phyloP scores from a whole-genome alignment of 257 asterid genomes.

The Mitragyna speciosa region DNA sequence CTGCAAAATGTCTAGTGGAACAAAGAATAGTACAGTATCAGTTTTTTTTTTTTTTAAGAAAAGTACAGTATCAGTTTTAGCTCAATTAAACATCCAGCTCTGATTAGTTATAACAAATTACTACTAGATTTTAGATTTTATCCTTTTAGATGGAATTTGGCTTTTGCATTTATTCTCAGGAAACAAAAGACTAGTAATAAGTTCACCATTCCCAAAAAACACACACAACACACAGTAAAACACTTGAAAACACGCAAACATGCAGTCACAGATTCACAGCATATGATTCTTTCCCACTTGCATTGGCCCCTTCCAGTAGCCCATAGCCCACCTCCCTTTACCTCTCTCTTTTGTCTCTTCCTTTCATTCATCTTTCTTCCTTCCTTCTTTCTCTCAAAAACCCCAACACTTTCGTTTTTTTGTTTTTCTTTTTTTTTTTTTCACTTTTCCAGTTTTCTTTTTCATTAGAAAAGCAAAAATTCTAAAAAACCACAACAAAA shows the following conservation, averaged over 20 bases:
- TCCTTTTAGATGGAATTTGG: too few species aligned
- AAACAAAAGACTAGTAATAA: too few species aligned
- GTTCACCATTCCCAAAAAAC: too few species aligned
- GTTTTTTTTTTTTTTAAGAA: neutral
- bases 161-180: too few species aligned
- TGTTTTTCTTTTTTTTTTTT: too few species aligned
- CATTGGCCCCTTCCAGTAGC: neutral
- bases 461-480: conserved; percentile 33
- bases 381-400: conserved; percentile 37
- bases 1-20: too few species aligned
- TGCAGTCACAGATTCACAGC: conserved; percentile 12
- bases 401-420: conserved; percentile 51
- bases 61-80: too few species aligned
- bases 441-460: conserved; percentile 26
- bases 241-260: conserved; percentile 5
- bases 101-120: neutral
- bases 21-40: too few species aligned
- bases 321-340: neutral
- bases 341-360: conserved; percentile 19
- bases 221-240: neutral
- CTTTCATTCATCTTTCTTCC: conserved; percentile 13
- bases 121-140: too few species aligned
- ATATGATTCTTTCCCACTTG: conserved; percentile 16
- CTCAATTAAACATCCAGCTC: neutral
- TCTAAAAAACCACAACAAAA: conserved; percentile 32